Percentiles rank a stretch among this genome's conserved stretches.
Evolutionary conservation across 495 filamentous ascomycete genomes (phyloP).

Genomic region (Penicillium salamii): DNA sequence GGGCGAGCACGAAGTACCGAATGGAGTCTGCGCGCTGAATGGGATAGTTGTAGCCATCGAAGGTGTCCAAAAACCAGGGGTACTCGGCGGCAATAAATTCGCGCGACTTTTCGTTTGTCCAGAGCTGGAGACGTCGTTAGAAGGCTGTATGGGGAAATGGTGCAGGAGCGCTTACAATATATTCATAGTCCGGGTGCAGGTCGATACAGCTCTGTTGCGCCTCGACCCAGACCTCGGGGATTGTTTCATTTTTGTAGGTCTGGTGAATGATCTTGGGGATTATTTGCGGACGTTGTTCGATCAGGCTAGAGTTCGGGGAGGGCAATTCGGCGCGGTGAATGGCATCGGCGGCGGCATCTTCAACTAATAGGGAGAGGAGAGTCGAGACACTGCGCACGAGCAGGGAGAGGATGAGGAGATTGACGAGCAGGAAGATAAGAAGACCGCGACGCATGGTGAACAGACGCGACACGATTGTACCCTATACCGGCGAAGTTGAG

Average conservation of each 20-base stretch:
- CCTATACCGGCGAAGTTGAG: too few relatives aligned
- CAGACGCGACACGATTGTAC: constrained; percentile 3
- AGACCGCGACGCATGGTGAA: constrained; percentile 62
- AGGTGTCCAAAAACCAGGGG: constrained; percentile 83
- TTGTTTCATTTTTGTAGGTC: constrained; percentile 74
- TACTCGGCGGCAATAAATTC: constrained; percentile 77
- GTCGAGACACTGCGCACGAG: constrained; percentile 63
- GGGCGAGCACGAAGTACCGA: constrained; percentile 80
- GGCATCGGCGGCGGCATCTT: constrained; percentile 63
- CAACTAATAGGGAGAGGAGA: constrained; percentile 61
- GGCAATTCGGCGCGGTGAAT: constrained; percentile 63
- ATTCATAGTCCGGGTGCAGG: constrained; percentile 75
- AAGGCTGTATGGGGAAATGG: background rate
- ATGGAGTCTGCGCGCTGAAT: constrained; percentile 88
- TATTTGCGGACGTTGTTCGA: constrained; percentile 58
- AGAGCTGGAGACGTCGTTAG: constrained; percentile 57
- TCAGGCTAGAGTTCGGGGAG: constrained; percentile 58
- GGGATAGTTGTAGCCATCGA: constrained; percentile 73
- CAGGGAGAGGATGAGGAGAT: constrained; percentile 55
- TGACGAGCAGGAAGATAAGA: constrained; percentile 60
- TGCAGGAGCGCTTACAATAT: constrained; percentile 56
- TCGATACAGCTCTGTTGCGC: constrained; percentile 75
- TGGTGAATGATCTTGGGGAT: constrained; percentile 93
- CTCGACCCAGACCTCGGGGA: constrained; percentile 70
- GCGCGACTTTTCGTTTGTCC: constrained; percentile 75